phyloP scores from a whole-genome alignment of 345 rosid genomes.

The Hirschfeldia incana region DNA sequence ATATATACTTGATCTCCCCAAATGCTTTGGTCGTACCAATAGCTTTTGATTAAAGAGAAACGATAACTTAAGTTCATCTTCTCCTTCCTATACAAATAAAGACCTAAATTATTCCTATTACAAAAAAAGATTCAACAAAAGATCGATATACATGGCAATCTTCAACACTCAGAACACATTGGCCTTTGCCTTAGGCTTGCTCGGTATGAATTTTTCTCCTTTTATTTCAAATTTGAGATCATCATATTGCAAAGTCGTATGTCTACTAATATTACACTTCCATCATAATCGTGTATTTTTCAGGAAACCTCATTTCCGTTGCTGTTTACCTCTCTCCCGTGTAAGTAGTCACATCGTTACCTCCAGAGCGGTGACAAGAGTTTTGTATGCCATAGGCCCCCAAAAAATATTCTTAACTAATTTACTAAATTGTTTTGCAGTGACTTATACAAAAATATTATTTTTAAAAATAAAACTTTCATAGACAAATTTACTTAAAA shows the following conservation, averaged over 20 bases:
- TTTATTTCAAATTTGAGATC: background rate
- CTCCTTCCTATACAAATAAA: background rate
- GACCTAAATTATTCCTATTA: background rate
- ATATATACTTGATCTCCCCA: constrained; percentile 27
- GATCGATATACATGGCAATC: constrained; percentile 30
- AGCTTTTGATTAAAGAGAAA: constrained; percentile 31
- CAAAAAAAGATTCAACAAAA: background rate
- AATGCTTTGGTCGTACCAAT: constrained; percentile 35
- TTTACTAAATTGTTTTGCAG: background rate
- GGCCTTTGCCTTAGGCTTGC: constrained; percentile 43
- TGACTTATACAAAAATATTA: background rate
- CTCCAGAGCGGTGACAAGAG: background rate
- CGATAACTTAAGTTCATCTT: constrained; percentile 6
- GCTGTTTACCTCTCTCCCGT: constrained; percentile 65
- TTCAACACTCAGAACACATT: constrained; percentile 37
- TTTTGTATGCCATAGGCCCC: background rate
- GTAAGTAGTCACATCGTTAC: constrained; percentile 50
- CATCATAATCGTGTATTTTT: constrained; percentile 2
- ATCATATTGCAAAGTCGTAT: background rate
- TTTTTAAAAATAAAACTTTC: background rate
- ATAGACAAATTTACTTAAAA: background rate
- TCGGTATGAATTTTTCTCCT: constrained; percentile 26
- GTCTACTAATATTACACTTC: background rate
- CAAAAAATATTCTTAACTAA: background rate
- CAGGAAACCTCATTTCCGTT: constrained; percentile 68